Evolutionary conservation across 306 rosid species (phyloP).

Genomic region (Gleditsia sinensis): DNA sequence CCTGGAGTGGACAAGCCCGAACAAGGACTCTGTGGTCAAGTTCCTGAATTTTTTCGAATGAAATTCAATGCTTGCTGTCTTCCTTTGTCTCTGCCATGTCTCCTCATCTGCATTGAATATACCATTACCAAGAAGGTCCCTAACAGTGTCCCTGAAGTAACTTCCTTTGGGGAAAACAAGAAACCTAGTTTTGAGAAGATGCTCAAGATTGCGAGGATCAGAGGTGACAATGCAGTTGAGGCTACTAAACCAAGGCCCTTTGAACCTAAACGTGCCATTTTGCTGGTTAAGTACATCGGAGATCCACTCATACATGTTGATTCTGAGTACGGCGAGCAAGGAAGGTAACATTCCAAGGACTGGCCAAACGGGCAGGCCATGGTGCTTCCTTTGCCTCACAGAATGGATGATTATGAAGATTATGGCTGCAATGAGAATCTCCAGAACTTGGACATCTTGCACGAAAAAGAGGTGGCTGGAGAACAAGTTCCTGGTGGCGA

Average conservation of each 20-base stretch:
- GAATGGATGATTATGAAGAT: conserved; percentile 68
- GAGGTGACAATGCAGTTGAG: conserved; percentile 70
- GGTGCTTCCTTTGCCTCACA: conserved; percentile 55
- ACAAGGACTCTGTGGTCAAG: conserved; percentile 59
- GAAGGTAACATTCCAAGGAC: conserved; percentile 87
- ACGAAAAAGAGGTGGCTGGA: conserved; percentile 31
- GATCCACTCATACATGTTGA: conserved; percentile 74
- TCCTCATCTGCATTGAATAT: conserved; percentile 81
- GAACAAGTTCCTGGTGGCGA: not conserved
- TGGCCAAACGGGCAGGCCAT: conserved; percentile 79
- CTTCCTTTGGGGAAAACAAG: conserved; percentile 72
- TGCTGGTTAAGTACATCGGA: conserved; percentile 44
- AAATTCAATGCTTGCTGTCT: conserved; percentile 86
- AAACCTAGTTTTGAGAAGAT: conserved; percentile 85
- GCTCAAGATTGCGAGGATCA: conserved; percentile 85
- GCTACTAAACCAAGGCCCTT: conserved; percentile 71
- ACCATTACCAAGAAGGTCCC: conserved; percentile 82
- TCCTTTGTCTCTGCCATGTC: conserved; percentile 83
- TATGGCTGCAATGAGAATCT: conserved; percentile 55
- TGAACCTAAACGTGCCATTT: conserved; percentile 69
- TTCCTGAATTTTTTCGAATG: conserved; percentile 75
- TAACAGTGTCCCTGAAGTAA: conserved; percentile 61
- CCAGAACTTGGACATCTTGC: conserved; percentile 54
- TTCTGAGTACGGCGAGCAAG: conserved; percentile 40
- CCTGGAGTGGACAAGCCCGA: conserved; percentile 69